These are phyloP conservation scores for Backusella circina DNA, from an alignment of 192 early-diverging fungal genomes.

Conservation along the genomic window DNA sequence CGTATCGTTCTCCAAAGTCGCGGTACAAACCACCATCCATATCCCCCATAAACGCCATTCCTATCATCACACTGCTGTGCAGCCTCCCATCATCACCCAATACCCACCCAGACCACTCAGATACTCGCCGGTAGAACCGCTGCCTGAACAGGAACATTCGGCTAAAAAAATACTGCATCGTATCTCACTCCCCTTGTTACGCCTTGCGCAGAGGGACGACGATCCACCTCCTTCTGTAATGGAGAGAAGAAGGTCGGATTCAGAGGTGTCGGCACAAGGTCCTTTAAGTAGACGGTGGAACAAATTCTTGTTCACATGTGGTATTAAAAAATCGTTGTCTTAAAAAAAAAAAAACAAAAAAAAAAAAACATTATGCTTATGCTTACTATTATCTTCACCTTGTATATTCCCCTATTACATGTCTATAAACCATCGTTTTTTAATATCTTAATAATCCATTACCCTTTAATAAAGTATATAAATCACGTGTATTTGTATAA, in stretches of 20 bases:
- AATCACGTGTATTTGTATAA: not conserved
- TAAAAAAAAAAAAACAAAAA: not conserved
- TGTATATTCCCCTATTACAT: not conserved
- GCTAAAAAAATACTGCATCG: not conserved
- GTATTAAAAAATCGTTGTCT: not conserved
- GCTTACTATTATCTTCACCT: not conserved
- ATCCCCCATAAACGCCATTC: constrained; percentile 8
- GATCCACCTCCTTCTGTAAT: not conserved
- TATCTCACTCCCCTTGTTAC: not conserved
- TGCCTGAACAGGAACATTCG: not conserved
- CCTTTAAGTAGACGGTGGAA: not conserved
- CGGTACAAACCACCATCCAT: constrained; percentile 30
- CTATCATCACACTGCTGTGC: constrained; percentile 16
- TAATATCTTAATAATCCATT: not conserved
- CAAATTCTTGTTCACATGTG: not conserved
- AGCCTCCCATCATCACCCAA: constrained; percentile 29
- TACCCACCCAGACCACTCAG: constrained; percentile 31
- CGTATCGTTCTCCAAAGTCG: constrained; percentile 15
- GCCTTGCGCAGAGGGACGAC: not conserved
- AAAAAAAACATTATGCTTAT: not conserved
- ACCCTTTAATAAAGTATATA: not conserved
- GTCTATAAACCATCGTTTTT: no score
- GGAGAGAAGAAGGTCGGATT: constrained; percentile 5
- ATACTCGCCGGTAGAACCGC: constrained; percentile 30
- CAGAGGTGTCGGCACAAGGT: not conserved